Percentiles rank a stretch among this genome's conserved stretches.
Conservation (phyloP, 768 basidiomycete genomes). For the Mycena pura region DNA sequence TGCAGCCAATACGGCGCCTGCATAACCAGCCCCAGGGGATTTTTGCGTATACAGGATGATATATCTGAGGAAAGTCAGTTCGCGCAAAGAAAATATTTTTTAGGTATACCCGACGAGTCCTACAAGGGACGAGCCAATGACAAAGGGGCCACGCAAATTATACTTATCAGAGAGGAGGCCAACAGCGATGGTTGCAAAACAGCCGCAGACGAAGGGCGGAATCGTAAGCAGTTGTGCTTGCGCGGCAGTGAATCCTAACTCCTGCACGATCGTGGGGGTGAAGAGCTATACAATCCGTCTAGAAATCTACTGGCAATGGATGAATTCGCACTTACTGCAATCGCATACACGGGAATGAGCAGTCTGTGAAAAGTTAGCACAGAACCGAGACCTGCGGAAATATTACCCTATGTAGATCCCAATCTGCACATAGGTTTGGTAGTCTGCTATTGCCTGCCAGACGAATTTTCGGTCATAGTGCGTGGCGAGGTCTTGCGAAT, state of each 20-base stretch:
- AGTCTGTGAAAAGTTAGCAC: conserved; percentile 31
- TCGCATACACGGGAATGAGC: conserved; percentile 51
- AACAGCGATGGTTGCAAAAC: conserved; percentile 47
- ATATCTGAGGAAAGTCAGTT: conserved; percentile 33
- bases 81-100: neutral
- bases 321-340: conserved; percentile 29
- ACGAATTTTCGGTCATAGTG: conserved; percentile 53
- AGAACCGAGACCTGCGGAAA: neutral
- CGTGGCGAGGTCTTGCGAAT: conserved; percentile 51
- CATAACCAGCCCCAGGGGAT: conserved; percentile 39
- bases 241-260: conserved; percentile 56
- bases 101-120: conserved; percentile 50
- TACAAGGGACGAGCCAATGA: conserved; percentile 49
- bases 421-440: conserved; percentile 49
- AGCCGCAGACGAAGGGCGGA: conserved; percentile 56
- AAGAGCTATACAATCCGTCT: conserved; percentile 38
- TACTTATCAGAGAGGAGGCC: conserved; percentile 51
- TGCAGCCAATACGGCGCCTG: conserved; percentile 47
- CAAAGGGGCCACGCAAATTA: conserved; percentile 54
- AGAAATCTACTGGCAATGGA: neutral
- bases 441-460: conserved; percentile 55
- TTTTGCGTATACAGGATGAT: conserved; percentile 50
- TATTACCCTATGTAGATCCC: conserved; percentile 50
- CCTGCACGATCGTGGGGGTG: conserved; percentile 56
- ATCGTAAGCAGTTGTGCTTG: conserved; percentile 58